A percentile compares a stretch with the other conserved stretches of the same genome.
Evolutionary conservation across 2,329 filamentous ascomycete species (phyloP).

Genomic region (Hirsutella rhossiliensis): DNA sequence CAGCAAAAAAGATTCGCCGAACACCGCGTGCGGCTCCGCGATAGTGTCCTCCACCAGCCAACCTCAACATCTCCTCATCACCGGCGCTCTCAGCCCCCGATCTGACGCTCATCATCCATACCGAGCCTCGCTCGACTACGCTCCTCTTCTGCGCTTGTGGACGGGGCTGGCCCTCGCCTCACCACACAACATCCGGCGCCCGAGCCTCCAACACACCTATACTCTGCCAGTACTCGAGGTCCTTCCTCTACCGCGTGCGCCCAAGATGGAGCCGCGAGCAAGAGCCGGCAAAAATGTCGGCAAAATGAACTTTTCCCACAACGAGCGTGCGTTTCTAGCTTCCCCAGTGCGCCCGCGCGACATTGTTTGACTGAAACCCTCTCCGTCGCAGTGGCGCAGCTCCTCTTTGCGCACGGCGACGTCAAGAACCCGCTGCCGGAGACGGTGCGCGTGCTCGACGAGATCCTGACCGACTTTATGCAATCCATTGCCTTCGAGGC

Average conservation of each 20-base stretch:
- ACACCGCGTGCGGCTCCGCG: too few species aligned
- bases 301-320: constrained; percentile 66
- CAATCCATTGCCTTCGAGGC: constrained; percentile 88
- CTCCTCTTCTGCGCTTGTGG: too few species aligned
- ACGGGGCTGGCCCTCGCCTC: too few species aligned
- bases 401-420: constrained; percentile 75
- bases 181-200: too few species aligned
- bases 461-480: constrained; percentile 94
- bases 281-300: constrained; percentile 70
- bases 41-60: too few species aligned
- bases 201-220: too few species aligned
- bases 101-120: too few species aligned
- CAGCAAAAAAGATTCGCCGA: too few species aligned
- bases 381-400: constrained; percentile 45
- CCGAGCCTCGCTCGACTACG: too few species aligned
- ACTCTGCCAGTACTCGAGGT: too few species aligned
- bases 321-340: constrained; percentile 46
- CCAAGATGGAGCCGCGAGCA: constrained; percentile 62
- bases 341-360: neutral
- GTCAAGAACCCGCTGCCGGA: constrained; percentile 65
- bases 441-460: constrained; percentile 79
- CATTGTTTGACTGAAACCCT: neutral
- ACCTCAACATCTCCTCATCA: too few species aligned
- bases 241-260: neutral
- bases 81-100: too few species aligned